A percentile compares a stretch with the other conserved stretches of the same genome.
These are phyloP conservation scores for Vicia faba DNA, from an alignment of 306 rosid species.

Conservation along the genomic window DNA sequence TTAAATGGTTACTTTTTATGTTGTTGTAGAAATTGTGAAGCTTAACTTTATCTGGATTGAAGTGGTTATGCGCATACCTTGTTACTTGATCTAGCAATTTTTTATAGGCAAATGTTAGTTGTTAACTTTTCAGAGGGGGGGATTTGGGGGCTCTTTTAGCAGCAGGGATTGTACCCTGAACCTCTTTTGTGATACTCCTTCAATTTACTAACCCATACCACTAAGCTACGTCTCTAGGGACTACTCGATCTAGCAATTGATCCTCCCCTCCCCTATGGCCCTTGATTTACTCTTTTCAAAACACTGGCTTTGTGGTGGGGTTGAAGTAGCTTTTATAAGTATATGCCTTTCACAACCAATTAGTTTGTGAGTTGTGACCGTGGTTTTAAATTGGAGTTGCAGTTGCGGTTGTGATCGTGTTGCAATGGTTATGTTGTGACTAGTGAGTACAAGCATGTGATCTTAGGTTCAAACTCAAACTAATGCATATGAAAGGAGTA, in stretches of 20 bases:
- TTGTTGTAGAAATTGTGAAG: background rate
- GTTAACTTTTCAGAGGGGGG: background rate
- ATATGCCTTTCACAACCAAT: background rate
- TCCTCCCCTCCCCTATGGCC: background rate
- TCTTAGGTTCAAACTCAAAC: background rate
- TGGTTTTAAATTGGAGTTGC: background rate
- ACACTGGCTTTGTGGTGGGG: background rate
- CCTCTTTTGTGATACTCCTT: background rate
- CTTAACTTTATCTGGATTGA: background rate
- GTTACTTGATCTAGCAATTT: constrained; percentile 19
- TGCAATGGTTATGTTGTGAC: background rate
- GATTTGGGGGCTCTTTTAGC: background rate
- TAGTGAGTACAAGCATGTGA: background rate
- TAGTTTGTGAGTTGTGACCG: background rate
- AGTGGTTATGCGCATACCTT: background rate
- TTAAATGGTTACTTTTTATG: background rate
- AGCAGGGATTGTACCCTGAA: background rate
- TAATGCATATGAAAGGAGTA: background rate
- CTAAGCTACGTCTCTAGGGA: background rate
- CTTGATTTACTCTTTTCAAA: constrained; percentile 1
- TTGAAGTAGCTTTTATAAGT: background rate
- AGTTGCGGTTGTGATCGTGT: background rate
- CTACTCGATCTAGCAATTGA: constrained; percentile 9
- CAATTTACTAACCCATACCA: background rate
- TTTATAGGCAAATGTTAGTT: background rate